A percentile compares a stretch with the other conserved stretches of the same genome.
These are phyloP conservation scores for Penicillium paxilli DNA, from an alignment of 495 filamentous ascomycete species.

Conservation along the genomic window DNA sequence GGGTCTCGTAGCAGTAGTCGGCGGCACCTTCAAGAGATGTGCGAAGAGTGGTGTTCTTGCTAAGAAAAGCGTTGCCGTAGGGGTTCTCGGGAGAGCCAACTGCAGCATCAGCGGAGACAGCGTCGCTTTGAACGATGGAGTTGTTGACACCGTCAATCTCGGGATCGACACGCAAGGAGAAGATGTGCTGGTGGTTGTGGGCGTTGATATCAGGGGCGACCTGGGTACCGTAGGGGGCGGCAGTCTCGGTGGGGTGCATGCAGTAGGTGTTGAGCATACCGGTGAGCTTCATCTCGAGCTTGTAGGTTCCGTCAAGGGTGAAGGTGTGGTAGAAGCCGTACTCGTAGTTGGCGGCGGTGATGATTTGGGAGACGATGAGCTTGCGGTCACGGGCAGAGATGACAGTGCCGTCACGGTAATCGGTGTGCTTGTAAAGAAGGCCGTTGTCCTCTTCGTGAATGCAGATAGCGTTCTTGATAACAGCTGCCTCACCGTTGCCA, in stretches of 20 bases:
- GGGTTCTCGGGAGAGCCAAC: conserved; percentile 42
- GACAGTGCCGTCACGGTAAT: conserved; percentile 87
- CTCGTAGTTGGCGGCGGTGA: conserved; percentile 97
- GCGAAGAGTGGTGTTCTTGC: conserved; percentile 45
- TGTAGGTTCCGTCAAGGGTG: conserved; percentile 90
- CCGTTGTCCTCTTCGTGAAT: conserved; percentile 95
- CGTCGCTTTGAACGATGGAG: conserved; percentile 50
- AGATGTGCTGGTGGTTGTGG: conserved; percentile 57
- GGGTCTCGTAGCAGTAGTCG: conserved; percentile 48
- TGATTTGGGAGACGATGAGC: conserved; percentile 87
- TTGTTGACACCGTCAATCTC: conserved; percentile 55
- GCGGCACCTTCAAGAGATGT: conserved; percentile 40
- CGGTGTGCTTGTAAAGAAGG: conserved; percentile 94
- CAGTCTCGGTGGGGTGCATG: conserved; percentile 45
- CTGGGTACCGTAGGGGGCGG: conserved; percentile 48
- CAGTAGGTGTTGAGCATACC: conserved; percentile 78
- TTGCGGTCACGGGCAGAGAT: conserved; percentile 88
- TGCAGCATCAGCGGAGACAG: conserved; percentile 35
- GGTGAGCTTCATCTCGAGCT: conserved; percentile 93
- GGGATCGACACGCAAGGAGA: conserved; percentile 54
- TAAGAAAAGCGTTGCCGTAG: conserved; percentile 50
- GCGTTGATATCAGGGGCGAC: conserved; percentile 46
- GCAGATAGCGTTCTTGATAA: conserved; percentile 94
- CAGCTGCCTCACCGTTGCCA: conserved; percentile 69
- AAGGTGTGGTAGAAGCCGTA: conserved; percentile 95